Base-by-base conservation (phyloP, 1,139 yeast genomes). In the Geotrichum europaeum region DNA sequence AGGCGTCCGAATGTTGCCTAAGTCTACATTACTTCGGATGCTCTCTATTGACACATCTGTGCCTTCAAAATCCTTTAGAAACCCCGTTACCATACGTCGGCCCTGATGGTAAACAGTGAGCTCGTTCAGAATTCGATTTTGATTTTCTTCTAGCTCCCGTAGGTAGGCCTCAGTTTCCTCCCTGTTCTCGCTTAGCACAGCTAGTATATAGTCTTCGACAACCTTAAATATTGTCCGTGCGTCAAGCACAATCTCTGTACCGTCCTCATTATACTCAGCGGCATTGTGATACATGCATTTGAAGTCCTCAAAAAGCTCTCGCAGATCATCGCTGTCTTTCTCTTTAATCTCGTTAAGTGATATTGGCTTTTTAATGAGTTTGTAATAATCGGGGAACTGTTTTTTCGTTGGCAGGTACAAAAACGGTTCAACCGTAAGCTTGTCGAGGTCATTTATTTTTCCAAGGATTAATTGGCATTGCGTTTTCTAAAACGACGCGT, bases 271-370 rank as follows among this genome's bases (percentile, higher is more conserved):
- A 72, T 88, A 90, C 18, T 82, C 80, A 62, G 84, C 80, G 0
- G 96, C 96, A 73, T 90, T 90, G 60, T 81, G 79, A 70, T 86
- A 85, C 81, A 90, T 86, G 66, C 86, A 77, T 66, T 85, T 86
- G 60, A 89, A 76, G 68, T 87, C 95, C 64, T 81, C 86, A 61
- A 85, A 72, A 60, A 87, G 81, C 64, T 86, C 90, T 52, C 82
- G 78, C 56, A 83, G 73, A 9, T 75, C 74, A 12, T 75, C 73
- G 22, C 79, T 73, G 36, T 77, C 76, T 67, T 88, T 81, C 69
- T 81, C 85, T 64, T 79, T 80, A 59, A 89, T 78, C 49, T 88
- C 96, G 55, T 81, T 73, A 13, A 89, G 72, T 1, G 94, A 84
- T 10, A 88, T 81, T 2, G 96, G 96, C n/a, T 76, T 71, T 30